Evolutionary conservation across 2,329 filamentous ascomycete species (phyloP), one percentile per base, ranked within the genome.

Genomic region (Coniosporium tulheliwenetii): DNA sequence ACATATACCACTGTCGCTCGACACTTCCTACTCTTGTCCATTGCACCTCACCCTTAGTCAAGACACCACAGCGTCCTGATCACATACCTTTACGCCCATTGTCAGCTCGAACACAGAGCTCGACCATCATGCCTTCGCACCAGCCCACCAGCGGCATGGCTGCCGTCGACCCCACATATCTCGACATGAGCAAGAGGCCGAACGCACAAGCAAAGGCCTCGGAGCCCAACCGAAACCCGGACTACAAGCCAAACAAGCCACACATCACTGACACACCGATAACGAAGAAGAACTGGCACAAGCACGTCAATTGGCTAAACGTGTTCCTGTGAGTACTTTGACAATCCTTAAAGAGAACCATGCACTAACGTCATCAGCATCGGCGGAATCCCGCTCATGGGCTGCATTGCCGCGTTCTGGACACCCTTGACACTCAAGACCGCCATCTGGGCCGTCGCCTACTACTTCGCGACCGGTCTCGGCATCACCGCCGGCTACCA

Each of bases 301-400:
- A 87, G 66, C 86, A 94, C 58, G 73, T 94, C 69, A 86, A 93
- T 72, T 94, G 86, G 85, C 72, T 94, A 50, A 94, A 93, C 62
- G 79, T 84, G 47, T 73, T 70, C 46, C 73, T 94, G 19, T 26
- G 19, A 26, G 19, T 26, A 26, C 19, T 26, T 7, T 3, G 19
- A 26, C 19, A 26, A 7, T 26, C 7, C 7, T 7, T 26, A 7
- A 7, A 26, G 4, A 26, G 19, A 26, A 26, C 7, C 7, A 26
- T 7, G 7, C 7, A 26, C 19, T 26, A 26, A 26, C 19, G 19
- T 26, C 19, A 26, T 26, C 19, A 26, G 19, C 59, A 89, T 93
- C 58, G 62, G 93, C 48, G 70, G 81, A 50, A 72, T 93, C 37
- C 86, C 87, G 35, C 46, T 87, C 38, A 68, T 74, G 43, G 86